Percentiles rank a stretch among this genome's conserved stretches.
These are phyloP conservation scores for Tolypocladium album DNA, from an alignment of 2,329 filamentous ascomycete genomes.

Conservation along the genomic window DNA sequence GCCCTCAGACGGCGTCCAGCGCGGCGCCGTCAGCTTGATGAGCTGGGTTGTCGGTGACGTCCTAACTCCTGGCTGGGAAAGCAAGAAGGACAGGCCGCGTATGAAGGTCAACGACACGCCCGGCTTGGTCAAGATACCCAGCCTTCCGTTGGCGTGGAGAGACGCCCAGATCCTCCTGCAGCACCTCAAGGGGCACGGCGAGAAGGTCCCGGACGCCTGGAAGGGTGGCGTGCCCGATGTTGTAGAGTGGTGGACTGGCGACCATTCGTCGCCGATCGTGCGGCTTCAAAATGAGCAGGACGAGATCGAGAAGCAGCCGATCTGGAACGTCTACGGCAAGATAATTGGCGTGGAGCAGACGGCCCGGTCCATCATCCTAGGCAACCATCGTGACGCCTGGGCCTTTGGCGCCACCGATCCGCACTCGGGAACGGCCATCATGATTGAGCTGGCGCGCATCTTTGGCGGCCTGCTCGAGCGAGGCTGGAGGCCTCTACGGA, in stretches of 20 bases:
- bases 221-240: slow-evolving; percentile 65
- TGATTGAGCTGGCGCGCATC: slow-evolving; percentile 79
- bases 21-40: slow-evolving; percentile 69
- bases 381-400: slow-evolving; percentile 91
- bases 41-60: slow-evolving; percentile 83
- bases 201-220: slow-evolving; percentile 61
- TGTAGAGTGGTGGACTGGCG: slow-evolving; percentile 75
- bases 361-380: slow-evolving; percentile 77
- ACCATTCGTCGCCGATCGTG: slow-evolving; percentile 63
- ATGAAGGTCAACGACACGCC: slow-evolving; percentile 59
- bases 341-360: slow-evolving; percentile 77
- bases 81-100: slow-evolving; percentile 53
- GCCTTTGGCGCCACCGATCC: slow-evolving; percentile 80
- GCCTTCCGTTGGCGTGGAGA: slow-evolving; percentile 79
- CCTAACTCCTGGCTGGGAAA: slow-evolving; percentile 81
- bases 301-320: slow-evolving; percentile 68
- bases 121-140: slow-evolving; percentile 75
- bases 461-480: slow-evolving; percentile 66
- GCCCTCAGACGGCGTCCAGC: slow-evolving; percentile 72
- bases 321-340: slow-evolving; percentile 84
- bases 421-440: slow-evolving; percentile 78
- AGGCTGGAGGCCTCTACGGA: slow-evolving; percentile 87
- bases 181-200: slow-evolving; percentile 63
- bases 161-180: slow-evolving; percentile 75
- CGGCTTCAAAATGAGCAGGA: slow-evolving; percentile 81